These are phyloP conservation scores for Nyctanthes arbortristis DNA, from an alignment of 257 asterid species.

Conservation along the genomic window DNA sequence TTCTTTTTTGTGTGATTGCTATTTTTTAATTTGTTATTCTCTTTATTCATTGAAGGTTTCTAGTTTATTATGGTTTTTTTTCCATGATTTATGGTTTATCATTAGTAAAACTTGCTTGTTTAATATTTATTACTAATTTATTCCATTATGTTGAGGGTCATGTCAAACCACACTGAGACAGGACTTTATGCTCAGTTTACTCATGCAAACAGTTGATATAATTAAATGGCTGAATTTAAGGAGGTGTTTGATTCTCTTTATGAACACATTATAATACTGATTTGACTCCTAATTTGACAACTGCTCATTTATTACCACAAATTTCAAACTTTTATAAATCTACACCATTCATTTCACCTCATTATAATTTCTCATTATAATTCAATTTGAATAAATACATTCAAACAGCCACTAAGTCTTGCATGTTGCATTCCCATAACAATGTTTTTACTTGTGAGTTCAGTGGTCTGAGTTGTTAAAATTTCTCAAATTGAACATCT, in stretches of 20 bases:
- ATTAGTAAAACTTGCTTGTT: not conserved
- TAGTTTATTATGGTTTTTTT: not conserved
- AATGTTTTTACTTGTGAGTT: not conserved
- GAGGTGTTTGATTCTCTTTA: no score
- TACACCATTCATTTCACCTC: no score
- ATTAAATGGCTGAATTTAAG: not conserved
- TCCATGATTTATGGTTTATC: not conserved
- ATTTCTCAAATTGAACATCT: not conserved
- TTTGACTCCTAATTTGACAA: no score
- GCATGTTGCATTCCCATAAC: not conserved
- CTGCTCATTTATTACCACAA: no score
- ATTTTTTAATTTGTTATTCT: not conserved
- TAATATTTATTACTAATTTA: not conserved
- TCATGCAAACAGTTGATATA: not conserved
- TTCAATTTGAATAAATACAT: no score
- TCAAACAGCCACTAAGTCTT: no score
- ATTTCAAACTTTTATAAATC: no score
- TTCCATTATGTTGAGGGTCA: not conserved
- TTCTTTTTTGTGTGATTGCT: not conserved
- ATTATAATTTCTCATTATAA: no score
- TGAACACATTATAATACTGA: no score
- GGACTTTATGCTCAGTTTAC: not conserved
- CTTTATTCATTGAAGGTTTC: not conserved
- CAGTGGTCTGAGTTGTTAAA: not conserved
- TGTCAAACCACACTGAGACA: not conserved